Evolutionary conservation across 2,329 filamentous ascomycete species (phyloP), one percentile per base, ranked within the genome.

Genomic region (Byssochlamys sp.): DNA sequence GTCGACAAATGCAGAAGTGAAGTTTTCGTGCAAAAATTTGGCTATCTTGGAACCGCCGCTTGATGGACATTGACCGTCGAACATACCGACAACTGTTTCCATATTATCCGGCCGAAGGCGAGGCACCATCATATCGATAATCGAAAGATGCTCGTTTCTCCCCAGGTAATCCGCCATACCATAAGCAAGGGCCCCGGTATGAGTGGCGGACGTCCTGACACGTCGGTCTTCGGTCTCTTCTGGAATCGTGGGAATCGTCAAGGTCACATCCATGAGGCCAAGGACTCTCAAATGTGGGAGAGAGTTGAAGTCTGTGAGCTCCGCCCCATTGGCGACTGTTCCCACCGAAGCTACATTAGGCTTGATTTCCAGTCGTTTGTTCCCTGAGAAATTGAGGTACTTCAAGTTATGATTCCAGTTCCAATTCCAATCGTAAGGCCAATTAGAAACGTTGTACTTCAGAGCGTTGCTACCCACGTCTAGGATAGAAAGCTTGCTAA

Each of bases 381-480:
- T 99, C 55, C 94, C 94, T 0, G 92, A 97, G 68, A 99, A 80
- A 68, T 97, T 99, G 61, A 99, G 85, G 69, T 95, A 99, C 61
- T 91, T 88, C 63, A 99, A 77, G 66, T 96, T 95, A 53, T 89
- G 90, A 67, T 99, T 99, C 80, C 94, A 89, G 69, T 97, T 97
- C 94, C 94, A 99, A 67, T 99, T 99, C 94, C 94, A 99, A 71
- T 99, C 94, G 70, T 99, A 99, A 0, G 92, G 94, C 80, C 95
- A 96, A 68, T 99, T 99, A 29, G 91, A 94, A 53, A 99, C 95
- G 70, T 99, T 99, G 81, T 99, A 99, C 73, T 97, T 99, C 58
- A 99, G 79, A 25, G 84, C 86, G 69, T 99, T 99, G 79, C 89
- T 96, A 60, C 91, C 92, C 61, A 95, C 95, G 73, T 99, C 94